Percentiles rank a stretch among this genome's conserved stretches.
Conservation (phyloP, 768 basidiomycete species). For the Termitomyces sp. region DNA sequence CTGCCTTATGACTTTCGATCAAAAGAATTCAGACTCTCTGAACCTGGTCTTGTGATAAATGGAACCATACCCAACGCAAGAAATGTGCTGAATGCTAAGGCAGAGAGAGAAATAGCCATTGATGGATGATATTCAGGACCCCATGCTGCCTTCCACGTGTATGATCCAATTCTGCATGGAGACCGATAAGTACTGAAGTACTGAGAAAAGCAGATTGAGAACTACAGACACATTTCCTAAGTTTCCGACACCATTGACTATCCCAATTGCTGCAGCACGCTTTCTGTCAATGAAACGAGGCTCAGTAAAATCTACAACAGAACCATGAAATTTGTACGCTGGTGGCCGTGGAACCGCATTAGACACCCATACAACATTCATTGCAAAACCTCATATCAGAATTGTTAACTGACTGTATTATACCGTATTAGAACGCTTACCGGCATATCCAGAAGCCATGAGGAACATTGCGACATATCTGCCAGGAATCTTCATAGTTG, state of each 20-base stretch:
- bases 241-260: slow-evolving; percentile 58
- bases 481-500: slow-evolving; percentile 45
- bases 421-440: slow-evolving; percentile 14
- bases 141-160: slow-evolving; percentile 60
- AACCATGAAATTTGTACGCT: slow-evolving; percentile 27
- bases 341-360: slow-evolving; percentile 60
- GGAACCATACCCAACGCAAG: slow-evolving; percentile 26
- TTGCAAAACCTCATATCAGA: slow-evolving; percentile 29
- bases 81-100: slow-evolving; percentile 29
- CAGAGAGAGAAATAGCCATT: slow-evolving; percentile 46
- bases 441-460: slow-evolving; percentile 53
- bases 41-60: too few species aligned
- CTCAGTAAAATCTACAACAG: background rate
- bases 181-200: background rate
- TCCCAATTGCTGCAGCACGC: slow-evolving; percentile 53
- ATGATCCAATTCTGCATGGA: slow-evolving; percentile 52
- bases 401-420: background rate
- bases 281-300: slow-evolving; percentile 25
- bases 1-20: slow-evolving; percentile 32
- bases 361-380: slow-evolving; percentile 60
- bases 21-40: background rate
- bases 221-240: slow-evolving; percentile 51
- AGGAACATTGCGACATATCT: slow-evolving; percentile 63
- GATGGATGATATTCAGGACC: slow-evolving; percentile 60
- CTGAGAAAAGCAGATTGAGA: background rate